Conservation (phyloP, 306 rosid genomes). For the Senna siamea region DNA sequence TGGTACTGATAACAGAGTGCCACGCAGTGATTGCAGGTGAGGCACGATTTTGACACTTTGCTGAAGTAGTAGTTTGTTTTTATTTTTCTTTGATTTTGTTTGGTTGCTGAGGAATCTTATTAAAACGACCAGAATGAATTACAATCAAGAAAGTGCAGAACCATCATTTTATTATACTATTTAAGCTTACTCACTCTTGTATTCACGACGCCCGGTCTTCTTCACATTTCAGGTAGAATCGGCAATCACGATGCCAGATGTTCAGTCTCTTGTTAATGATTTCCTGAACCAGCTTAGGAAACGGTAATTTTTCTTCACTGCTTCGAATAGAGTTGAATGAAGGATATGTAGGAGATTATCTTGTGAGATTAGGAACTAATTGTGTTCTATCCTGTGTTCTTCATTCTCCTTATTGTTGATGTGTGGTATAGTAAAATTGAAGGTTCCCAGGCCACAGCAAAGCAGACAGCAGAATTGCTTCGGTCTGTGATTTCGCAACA, state of each 20-base stretch:
- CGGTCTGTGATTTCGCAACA: slow-evolving; percentile 87
- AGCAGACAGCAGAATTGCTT: slow-evolving; percentile 82
- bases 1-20: not conserved
- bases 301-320: slow-evolving; percentile 55
- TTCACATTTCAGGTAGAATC: slow-evolving; percentile 44
- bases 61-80: not conserved
- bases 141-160: not conserved
- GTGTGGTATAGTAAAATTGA: slow-evolving; percentile 76
- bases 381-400: not conserved
- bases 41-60: not conserved
- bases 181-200: not conserved
- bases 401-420: not conserved
- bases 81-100: not conserved
- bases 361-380: not conserved
- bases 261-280: slow-evolving; percentile 73
- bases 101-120: slow-evolving; percentile 25
- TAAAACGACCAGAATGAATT: not conserved
- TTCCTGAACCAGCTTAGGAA: slow-evolving; percentile 75
- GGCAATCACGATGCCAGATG: slow-evolving; percentile 79
- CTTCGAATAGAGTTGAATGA: slow-evolving; percentile 24
- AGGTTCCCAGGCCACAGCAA: slow-evolving; percentile 91
- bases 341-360: slow-evolving; percentile 16
- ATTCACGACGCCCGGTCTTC: not conserved
- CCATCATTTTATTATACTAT: not conserved
- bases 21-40: not conserved